Evolutionary conservation across 1,284 basidiomycete species (phyloP), one percentile per base, ranked within the genome.

Genomic region (Erythrobasidium hasegawianum): DNA sequence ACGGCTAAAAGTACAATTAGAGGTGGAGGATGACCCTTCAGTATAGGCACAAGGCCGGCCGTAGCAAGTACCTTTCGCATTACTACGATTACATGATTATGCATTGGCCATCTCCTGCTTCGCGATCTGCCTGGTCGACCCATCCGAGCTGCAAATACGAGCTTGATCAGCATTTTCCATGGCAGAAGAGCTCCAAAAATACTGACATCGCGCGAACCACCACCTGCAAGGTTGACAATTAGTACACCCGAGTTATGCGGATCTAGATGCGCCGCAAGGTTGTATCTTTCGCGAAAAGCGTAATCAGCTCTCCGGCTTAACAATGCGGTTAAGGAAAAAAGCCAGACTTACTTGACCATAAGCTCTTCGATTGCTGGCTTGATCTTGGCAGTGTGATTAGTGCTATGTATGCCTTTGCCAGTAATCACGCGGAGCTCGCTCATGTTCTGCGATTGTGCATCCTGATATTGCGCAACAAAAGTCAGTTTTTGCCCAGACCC

Each of bases 361-460:
- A 97, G 79, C 56, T 89, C 86, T 76, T 89, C 89, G 55, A 98
- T 88, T 2, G 93, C 94, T 20, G 95, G 95, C 75, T 90, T 94
- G 76, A 97, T 84, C 79, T 96, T 96, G 1, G 90, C 87, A 13
- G 85, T 82, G 61, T 88, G 86, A 27, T 85, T 83, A 55, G 83
- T 79, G 26, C 90, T 94, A 77, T 98, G 95, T 20, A 94, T 80
- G 13, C 94, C 94, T 78, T 91, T 89, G 7, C 86, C 24, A 2
- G 43, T 40, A 22, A 40, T 41, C 53, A 50, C 79, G 64, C 85
- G 83, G n/a, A 97, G 76, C 74, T 90, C 83, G 3, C 80, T 73
- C 64, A 87, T 83, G 0, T 89, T 88, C 47, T 83, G 79, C 24
- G 76, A 76, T 70, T 87, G 87, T 3, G 86, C 90, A 50, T 85